A percentile compares a stretch with the other conserved stretches of the same genome.
These are phyloP conservation scores for Suhomyces yuchorum DNA, from an alignment of 1,139 yeast genomes.

Conservation along the genomic window DNA sequence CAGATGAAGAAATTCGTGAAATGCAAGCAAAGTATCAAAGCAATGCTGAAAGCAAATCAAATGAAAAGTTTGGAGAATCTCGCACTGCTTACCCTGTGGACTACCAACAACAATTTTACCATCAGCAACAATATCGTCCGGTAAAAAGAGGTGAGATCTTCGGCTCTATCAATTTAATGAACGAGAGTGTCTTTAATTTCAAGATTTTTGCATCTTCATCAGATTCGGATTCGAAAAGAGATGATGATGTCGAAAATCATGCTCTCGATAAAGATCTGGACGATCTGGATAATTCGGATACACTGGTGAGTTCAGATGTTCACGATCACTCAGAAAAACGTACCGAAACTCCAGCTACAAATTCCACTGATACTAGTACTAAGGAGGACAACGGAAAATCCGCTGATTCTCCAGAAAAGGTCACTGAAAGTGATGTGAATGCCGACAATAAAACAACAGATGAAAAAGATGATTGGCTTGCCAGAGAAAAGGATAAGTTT, in stretches of 20 bases:
- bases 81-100: constrained; percentile 2
- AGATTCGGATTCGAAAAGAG: constrained; percentile 16
- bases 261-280: constrained; percentile 14
- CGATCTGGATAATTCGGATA: constrained; percentile 1
- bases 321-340: not conserved
- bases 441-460: constrained; percentile 1
- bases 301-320: not conserved
- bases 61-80: not conserved
- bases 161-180: constrained; percentile 48
- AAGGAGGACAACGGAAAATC: not conserved
- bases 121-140: constrained; percentile 4
- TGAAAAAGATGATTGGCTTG: constrained; percentile 19
- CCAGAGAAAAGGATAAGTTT: constrained; percentile 47
- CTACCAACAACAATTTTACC: constrained; percentile 5
- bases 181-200: constrained; percentile 46
- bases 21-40: constrained; percentile 37
- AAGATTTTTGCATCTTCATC: constrained; percentile 32
- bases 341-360: not conserved
- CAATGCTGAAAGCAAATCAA: constrained; percentile 2
- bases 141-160: constrained; percentile 35
- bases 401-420: not conserved
- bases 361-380: not conserved
- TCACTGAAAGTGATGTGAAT: constrained; percentile 10
- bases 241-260: constrained; percentile 14
- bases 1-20: constrained; percentile 41